Evolutionary conservation across 2,329 filamentous ascomycete species (phyloP), one percentile per base, ranked within the genome.

Genomic region (Aaosphaeria pasadenensis): DNA sequence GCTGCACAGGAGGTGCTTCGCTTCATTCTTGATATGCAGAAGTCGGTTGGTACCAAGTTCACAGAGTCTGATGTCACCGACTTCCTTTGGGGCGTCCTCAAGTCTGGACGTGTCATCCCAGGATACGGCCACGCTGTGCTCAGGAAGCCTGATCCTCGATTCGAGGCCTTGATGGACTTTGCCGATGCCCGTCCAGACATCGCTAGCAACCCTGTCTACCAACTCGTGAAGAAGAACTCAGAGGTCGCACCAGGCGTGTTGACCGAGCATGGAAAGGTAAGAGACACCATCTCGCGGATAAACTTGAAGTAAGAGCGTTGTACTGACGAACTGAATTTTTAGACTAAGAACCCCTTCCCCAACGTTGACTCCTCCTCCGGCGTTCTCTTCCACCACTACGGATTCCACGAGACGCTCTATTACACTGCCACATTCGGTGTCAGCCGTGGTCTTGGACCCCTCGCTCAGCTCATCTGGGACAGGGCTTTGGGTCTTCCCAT

Each of bases 351-450:
- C 77, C 91, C 94, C 2, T 95, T 92, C 75, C 94, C 94, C 56
- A 99, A 99, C 70, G 94, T 99, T 53, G 94, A 99, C 73, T 91
- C 88, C 42, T 87, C 84, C 54, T 96, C 91, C 1, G 94, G 94
- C 55, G 91, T 97, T 5, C 81, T 99, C 43, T 97, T 99, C 84
- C 87, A 97, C 74, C 91, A 97, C 78, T 99, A 96, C 70, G 94
- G 92, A 49, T 96, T 99, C 84, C 87, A 89, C 71, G 90, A 97
- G 77, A 96, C 92, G 0, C 80, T 97, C 7, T 99, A 97, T 79
- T 99, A 97, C 77, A 86, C 83, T 11, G 83, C 83, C 7, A 85
- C 83, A 5, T 86, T 86, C 59, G 83, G 83, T 59, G 83, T 86
- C 86, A 84, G 80, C 69, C 77, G 83, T 69, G 82, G 81, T 45